Base-by-base conservation (phyloP, 768 basidiomycete species). In the Porphyrellus cyaneotinctus region DNA sequence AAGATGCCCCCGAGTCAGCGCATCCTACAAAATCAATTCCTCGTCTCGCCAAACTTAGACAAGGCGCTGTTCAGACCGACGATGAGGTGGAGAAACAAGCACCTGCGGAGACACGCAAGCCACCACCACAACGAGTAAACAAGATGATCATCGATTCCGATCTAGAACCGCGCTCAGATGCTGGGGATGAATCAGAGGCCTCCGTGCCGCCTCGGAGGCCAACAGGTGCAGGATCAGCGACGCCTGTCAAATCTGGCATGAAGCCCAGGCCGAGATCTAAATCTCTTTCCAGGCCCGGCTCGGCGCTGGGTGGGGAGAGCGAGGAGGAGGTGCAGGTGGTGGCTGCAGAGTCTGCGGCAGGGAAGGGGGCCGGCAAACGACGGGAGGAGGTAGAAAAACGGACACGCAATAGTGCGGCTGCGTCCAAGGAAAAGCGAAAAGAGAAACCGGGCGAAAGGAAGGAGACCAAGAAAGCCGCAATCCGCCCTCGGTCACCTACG, bases 191-290 rank as follows among this genome's bases (percentile, higher is more conserved):
- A 9, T 56, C 54, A 3, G 55, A 58, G 20, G 46, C 17, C 6
- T 54, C 61, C 6, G 31, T 52, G 9, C 56, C 63, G 0, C 56
- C 57, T n/a, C 54, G 61, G n/a, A 58, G 43, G 42, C 7, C 30
- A 0, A 12, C 32, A 28, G 49, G 22, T 13, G 14, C 30, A 9
- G 49, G 23, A 9, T 47, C 52, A 6, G 43, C 6, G 18, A 68
- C 67, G 0, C 64, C 67, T 12, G 47, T 68, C 47, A 66, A 58
- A 35, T 62, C 62, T 2, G 60, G 60, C 10, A 68, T 68, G 67
- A 68, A 58, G 26, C 62, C 59, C 28, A 60, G 59, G 36, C 54
- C 59, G 7, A 60, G 43, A 18, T 57, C 63, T 3, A 52, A 52
- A 22, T 51, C 57, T 5, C 38, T n/a, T 11, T 44, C 62, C 7